phyloP scores from a whole-genome alignment of 2,329 filamentous ascomycete genomes.

The Tolypocladium amazonense region DNA sequence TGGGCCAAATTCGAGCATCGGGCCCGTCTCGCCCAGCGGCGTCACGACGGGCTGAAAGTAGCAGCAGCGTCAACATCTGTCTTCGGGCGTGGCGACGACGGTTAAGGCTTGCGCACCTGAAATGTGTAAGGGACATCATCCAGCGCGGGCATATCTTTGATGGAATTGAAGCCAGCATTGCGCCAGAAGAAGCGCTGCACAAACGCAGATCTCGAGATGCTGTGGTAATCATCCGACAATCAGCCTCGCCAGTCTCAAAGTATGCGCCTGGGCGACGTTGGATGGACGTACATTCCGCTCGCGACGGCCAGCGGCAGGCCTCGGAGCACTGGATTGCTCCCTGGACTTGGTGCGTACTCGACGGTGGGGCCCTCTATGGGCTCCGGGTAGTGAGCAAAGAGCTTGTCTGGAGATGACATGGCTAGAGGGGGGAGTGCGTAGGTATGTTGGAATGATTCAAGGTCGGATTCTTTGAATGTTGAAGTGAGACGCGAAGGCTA shows the following conservation, averaged over 20 bases:
- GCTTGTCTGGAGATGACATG: slow-evolving; percentile 15
- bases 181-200: slow-evolving; percentile 58
- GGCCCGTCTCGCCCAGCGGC: slow-evolving; percentile 29
- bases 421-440: background rate
- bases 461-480: too few species aligned
- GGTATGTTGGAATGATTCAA: background rate
- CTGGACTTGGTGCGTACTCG: slow-evolving; percentile 22
- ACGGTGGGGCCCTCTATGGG: slow-evolving; percentile 23
- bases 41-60: slow-evolving; percentile 42
- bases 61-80: background rate
- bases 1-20: slow-evolving; percentile 28
- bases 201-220: slow-evolving; percentile 47
- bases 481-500: background rate
- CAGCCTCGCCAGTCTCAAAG: background rate
- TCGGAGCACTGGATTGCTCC: slow-evolving; percentile 59
- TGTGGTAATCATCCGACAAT: slow-evolving; percentile 14
- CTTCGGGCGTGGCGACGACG: background rate
- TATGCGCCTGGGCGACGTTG: background rate
- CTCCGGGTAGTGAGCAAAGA: slow-evolving; percentile 33
- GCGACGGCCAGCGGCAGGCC: slow-evolving; percentile 44
- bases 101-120: slow-evolving; percentile 28
- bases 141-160: slow-evolving; percentile 36
- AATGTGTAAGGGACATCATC: slow-evolving; percentile 33
- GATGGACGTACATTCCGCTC: slow-evolving; percentile 4
- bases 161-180: slow-evolving; percentile 48